These are phyloP conservation scores for Nemania serpens DNA, from an alignment of 2,329 filamentous ascomycete genomes.

Conservation along the genomic window DNA sequence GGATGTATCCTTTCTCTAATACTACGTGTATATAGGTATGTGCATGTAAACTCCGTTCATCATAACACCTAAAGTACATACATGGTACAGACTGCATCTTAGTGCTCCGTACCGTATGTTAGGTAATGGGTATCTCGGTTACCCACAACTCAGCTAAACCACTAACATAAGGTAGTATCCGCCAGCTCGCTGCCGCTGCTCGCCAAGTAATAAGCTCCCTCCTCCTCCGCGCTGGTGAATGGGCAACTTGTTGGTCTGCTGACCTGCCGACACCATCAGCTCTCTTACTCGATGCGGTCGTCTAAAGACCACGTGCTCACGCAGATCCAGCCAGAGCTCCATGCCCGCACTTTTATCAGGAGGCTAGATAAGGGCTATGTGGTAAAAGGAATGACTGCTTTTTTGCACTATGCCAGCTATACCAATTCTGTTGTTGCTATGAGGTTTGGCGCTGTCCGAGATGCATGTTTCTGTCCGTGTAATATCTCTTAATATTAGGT, in stretches of 20 bases:
- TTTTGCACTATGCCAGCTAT: not conserved
- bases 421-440: no score
- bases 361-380: not conserved
- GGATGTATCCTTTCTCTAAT: no score
- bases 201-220: slow-evolving; percentile 16
- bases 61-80: no score
- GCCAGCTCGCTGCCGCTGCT: slow-evolving; percentile 13
- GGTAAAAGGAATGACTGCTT: slow-evolving; percentile 10
- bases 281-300: slow-evolving; percentile 22
- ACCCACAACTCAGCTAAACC: no score
- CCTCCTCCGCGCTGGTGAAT: slow-evolving; percentile 16
- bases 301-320: slow-evolving; percentile 26
- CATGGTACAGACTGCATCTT: no score
- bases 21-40: no score
- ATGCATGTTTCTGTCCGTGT: no score
- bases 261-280: slow-evolving; percentile 25
- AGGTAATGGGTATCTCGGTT: not conserved
- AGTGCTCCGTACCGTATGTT: not conserved
- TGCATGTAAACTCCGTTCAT: no score
- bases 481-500: no score
- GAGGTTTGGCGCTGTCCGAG: no score
- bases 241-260: slow-evolving; percentile 25
- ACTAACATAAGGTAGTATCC: not conserved
- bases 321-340: slow-evolving; percentile 17
- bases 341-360: slow-evolving; percentile 1